Percentiles rank a stretch among this genome's conserved stretches.
phyloP scores from a whole-genome alignment of 148 eudicot genomes.

The Camellia lanceoleosa region DNA sequence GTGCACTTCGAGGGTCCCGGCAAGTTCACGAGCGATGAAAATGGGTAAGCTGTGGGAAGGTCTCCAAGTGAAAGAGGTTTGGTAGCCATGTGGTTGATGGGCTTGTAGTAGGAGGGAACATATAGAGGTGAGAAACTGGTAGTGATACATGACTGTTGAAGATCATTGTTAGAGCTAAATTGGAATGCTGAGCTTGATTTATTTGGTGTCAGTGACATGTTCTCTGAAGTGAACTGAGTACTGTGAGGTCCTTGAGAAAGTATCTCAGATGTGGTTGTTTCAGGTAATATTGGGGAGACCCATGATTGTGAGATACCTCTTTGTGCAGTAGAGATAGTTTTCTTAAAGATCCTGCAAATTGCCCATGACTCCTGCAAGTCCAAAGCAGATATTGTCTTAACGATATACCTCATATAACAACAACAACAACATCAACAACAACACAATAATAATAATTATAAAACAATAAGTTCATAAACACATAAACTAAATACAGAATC shows the following conservation, averaged over 20 bases:
- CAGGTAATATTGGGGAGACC: constrained; percentile 46
- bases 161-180: constrained; percentile 12
- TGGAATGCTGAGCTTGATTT: constrained; percentile 8
- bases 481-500: too few relatives aligned
- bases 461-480: too few relatives aligned
- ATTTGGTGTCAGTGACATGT: background rate
- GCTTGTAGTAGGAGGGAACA: background rate
- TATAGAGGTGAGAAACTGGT: background rate
- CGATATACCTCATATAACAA: too few relatives aligned
- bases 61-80: background rate
- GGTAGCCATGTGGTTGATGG: background rate
- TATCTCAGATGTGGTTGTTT: constrained; percentile 16
- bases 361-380: constrained; percentile 7
- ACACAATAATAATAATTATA: too few relatives aligned
- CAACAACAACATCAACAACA: too few relatives aligned
- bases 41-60: constrained; percentile 27
- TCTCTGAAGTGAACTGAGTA: constrained; percentile 21
- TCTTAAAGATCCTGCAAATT: constrained; percentile 14
- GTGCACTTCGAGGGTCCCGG: constrained; percentile 1
- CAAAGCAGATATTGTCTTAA: background rate
- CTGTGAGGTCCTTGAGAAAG: constrained; percentile 2
- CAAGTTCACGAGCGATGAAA: constrained; percentile 28
- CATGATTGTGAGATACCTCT: constrained; percentile 35
- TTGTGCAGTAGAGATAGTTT: constrained; percentile 7
- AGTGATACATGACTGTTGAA: constrained; percentile 5